phyloP scores from a whole-genome alignment of 139 green algal genomes.

The Volvox reticuliferus region DNA sequence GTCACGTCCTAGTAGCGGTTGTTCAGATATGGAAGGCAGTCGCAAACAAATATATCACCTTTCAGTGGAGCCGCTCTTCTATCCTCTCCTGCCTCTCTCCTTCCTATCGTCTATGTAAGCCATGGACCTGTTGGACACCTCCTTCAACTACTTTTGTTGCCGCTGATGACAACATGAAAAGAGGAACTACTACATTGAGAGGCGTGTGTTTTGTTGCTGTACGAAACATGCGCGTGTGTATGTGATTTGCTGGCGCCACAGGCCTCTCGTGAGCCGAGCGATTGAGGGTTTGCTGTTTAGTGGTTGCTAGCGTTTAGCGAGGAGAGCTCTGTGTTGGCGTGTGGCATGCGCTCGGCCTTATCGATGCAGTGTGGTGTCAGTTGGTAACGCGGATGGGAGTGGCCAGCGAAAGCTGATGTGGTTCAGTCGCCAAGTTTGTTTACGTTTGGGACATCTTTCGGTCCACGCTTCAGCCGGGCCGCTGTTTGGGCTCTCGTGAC shows the following conservation, averaged over 20 bases:
- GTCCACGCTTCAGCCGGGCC: conserved; percentile 1
- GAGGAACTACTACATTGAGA: conserved; percentile 12
- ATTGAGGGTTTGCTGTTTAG: conserved; percentile 33
- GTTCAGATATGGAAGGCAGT: not conserved
- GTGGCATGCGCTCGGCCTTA: not conserved
- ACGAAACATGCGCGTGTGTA: conserved; percentile 20
- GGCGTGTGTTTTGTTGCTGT: conserved; percentile 20
- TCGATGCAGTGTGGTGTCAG: conserved; percentile 27
- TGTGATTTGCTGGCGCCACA: conserved; percentile 23
- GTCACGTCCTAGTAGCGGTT: not conserved
- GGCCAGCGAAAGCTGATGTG: conserved; percentile 35
- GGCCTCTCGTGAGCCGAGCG: conserved; percentile 37
- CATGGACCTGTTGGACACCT: conserved; percentile 22
- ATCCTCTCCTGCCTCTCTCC: not conserved
- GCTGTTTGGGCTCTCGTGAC: conserved; percentile 27
- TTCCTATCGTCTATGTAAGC: conserved; percentile 12
- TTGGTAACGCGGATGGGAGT: conserved; percentile 21
- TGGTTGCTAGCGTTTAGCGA: conserved; percentile 24
- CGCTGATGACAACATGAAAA: not conserved
- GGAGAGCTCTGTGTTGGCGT: conserved; percentile 30
- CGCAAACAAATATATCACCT: not conserved
- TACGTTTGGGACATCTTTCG: conserved; percentile 31
- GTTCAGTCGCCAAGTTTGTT: conserved; percentile 28
- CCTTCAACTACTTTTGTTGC: conserved; percentile 1
- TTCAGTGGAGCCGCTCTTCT: not conserved